phyloP scores from a whole-genome alignment of 495 filamentous ascomycete genomes.

The Xylaria telfairii region DNA sequence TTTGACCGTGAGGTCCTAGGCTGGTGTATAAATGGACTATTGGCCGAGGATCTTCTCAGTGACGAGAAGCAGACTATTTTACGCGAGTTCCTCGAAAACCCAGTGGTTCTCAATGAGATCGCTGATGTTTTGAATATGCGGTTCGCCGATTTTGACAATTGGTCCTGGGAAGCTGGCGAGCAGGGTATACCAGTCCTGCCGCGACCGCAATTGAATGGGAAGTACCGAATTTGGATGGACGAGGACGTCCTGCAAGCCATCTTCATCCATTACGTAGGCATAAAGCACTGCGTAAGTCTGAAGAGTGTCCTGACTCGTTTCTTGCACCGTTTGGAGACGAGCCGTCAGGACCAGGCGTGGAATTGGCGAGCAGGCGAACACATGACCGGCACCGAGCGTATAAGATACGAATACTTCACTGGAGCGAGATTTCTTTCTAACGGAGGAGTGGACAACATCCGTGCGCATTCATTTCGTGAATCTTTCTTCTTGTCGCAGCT shows the following conservation, averaged over 20 bases:
- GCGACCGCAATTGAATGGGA: constrained; percentile 69
- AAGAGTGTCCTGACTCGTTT: constrained; percentile 46
- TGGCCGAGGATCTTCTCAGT: constrained; percentile 65
- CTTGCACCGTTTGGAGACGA: background rate
- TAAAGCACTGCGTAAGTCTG: constrained; percentile 61
- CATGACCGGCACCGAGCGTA: background rate
- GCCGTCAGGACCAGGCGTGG: background rate
- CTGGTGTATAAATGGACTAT: constrained; percentile 57
- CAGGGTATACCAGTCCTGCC: constrained; percentile 64
- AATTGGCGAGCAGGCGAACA: background rate
- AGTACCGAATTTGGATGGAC: constrained; percentile 71
- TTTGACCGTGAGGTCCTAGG: constrained; percentile 39
- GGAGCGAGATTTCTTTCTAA: background rate
- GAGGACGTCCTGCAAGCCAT: constrained; percentile 71
- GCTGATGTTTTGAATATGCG: constrained; percentile 74
- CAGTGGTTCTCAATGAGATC: constrained; percentile 63
- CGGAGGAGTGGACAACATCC: background rate
- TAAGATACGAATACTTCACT: constrained; percentile 14
- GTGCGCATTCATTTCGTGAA: constrained; percentile 24
- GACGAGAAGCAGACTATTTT: constrained; percentile 66
- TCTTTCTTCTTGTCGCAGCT: constrained; percentile 54
- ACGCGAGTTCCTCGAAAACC: constrained; percentile 64
- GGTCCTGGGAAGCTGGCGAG: constrained; percentile 61
- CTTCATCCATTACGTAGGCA: constrained; percentile 68
- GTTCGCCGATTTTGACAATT: constrained; percentile 62